Base-by-base conservation (phyloP, 305 asterid species). In the Fraxinus velutina region DNA sequence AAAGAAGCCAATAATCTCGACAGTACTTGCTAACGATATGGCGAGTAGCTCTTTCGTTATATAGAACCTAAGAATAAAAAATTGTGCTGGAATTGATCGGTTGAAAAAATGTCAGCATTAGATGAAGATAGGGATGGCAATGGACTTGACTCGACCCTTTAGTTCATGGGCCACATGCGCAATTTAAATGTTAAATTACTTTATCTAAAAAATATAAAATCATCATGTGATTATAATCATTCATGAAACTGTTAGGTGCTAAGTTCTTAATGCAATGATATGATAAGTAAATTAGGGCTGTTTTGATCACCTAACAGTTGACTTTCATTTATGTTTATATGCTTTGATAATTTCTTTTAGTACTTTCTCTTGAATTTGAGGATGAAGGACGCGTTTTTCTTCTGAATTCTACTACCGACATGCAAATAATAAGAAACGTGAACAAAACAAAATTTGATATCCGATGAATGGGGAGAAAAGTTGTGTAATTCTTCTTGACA, bases 1-100 rank as follows among this genome's bases (percentile, higher is more conserved):
- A 78, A 87, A 89, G 81, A 89, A 87, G 72, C 87, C 55, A 44
- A 42, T 42, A 42, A 42, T 42, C 52, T 15, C n/a, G n/a, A 44
- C 17, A 44, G n/a, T 44, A 44, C 55, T 27, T 27, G 17, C 55
- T 12, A 44, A 44, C 5, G 17, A 13, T 44, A 37, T 9, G 44
- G 44, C 12, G 12, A 37, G 12, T 37, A 37, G 44, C 44, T 37
- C 44, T 37, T 37, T 12, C 17, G 55, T 12, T 12, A 44, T 2
- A 4, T 12, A 44, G 55, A 12, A 44, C 55, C 55, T 12, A 12
- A 50, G 60, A 50, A 50, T 15, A 15, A 50, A 50, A 50, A 50
- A 4, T 15, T 50, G 60, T 50, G 60, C 21, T 4, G 60, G 60
- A 50, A 50, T 50, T 50, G 60, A 50, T 50, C 60, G 0, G 60